Evolutionary conservation across 257 asterid species (phyloP).

Genomic region (Solanum paucissectum): DNA sequence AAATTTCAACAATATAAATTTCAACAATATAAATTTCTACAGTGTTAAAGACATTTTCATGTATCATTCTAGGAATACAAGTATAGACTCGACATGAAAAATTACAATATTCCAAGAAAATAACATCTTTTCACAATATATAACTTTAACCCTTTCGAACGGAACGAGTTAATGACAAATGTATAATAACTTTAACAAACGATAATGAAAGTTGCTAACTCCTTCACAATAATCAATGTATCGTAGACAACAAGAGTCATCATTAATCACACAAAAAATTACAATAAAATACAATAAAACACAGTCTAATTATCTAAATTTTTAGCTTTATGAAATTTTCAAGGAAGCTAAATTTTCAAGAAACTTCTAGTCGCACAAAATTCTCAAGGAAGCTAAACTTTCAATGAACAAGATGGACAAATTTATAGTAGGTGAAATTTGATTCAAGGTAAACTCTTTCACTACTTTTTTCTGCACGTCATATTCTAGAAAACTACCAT

Average conservation of each 20-base stretch:
- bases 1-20: neutral
- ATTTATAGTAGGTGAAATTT: neutral
- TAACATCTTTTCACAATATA: neutral
- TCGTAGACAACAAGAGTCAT: neutral
- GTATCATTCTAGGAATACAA: too few species aligned
- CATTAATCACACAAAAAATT: neutral
- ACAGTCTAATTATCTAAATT: neutral
- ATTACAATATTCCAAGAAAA: neutral
- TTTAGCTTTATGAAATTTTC: neutral
- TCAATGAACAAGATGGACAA: neutral
- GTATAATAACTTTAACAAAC: too few species aligned
- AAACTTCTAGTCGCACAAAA: neutral
- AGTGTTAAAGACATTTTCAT: neutral
- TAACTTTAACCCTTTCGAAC: neutral
- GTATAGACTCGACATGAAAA: neutral
- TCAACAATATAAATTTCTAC: neutral
- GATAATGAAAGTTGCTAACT: neutral
- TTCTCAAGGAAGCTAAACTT: neutral
- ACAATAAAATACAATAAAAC: neutral
- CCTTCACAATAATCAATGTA: neutral
- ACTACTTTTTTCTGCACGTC: neutral
- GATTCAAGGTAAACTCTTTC: neutral
- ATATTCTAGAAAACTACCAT: neutral
- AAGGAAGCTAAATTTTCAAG: neutral
- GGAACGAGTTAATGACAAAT: too few species aligned